Base-by-base conservation (phyloP, 75 land plant genomes). In the Picea glauca region DNA sequence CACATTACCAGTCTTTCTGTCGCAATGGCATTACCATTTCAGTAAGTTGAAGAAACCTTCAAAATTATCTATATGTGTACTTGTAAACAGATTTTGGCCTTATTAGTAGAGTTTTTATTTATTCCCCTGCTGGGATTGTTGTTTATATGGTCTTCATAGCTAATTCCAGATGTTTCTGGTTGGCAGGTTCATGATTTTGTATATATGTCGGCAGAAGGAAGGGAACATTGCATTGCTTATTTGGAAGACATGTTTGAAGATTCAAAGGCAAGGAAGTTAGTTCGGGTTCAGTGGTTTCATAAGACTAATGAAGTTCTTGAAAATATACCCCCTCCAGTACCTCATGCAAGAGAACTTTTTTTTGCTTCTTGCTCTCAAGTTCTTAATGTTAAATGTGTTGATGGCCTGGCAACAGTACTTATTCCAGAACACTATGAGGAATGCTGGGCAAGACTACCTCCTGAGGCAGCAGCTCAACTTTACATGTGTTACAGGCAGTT, bases 171-270 rank as follows among this genome's bases (percentile, higher is more conserved):
- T 26, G 70, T 43, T 30, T 74, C 38, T 12, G 58, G 61, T 46
- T 72, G 59, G 3, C 80, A 96, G 99, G 98, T 94, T 15, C 81
- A 90, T 79, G 81, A 82, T 70, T 96, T 96, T 84, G 93, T 94
- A 6, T 91, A 84, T 83, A 90, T 94, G 11, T 75, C 90, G 86
- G 84, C 87, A 26, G 98, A 96, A 85, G 95, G 87, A 50, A 60
- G 84, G 61, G 93, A 92, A 57, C 84, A 88, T 26, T 92, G 91
- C 20, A 86, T 94, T 80, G 99, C 99, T 13, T 92, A 96, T 87
- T 83, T 96, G 68, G 95, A 96, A 78, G 99, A 96, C 83, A 83
- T 96, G 90, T 96, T 94, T 61, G 97, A 94, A 83, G 98, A 96
- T 81, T 81, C 72, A 13, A 85, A 85, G 78, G 81, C 78, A 62